Conservation (phyloP, 2,329 filamentous ascomycete genomes). For the Penicillium sp. region DNA sequence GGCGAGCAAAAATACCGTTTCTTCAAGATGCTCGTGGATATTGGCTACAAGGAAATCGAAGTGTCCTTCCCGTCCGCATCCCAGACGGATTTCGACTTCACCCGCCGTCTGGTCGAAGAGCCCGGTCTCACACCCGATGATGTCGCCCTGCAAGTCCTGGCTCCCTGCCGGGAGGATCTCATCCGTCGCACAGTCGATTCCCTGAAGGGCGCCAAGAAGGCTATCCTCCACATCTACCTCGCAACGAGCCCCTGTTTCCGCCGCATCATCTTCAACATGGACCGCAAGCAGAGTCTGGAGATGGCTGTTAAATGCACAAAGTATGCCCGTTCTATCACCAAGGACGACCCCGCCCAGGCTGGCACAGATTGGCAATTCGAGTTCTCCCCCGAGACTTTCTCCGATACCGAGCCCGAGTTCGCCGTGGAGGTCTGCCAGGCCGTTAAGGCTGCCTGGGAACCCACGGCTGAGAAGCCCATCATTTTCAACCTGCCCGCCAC, state of each 20-base stretch:
- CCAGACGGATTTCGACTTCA: conserved; percentile 94
- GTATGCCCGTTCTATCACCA: conserved; percentile 80
- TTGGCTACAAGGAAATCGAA: conserved; percentile 97
- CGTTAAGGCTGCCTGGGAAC: conserved; percentile 88
- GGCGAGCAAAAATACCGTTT: conserved; percentile 90
- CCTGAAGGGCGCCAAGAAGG: conserved; percentile 80
- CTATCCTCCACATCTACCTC: conserved; percentile 88
- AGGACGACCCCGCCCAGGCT: conserved; percentile 54
- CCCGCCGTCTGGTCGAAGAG: conserved; percentile 73
- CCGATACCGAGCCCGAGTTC: conserved; percentile 77
- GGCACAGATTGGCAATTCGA: conserved; percentile 50
- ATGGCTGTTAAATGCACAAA: conserved; percentile 78
- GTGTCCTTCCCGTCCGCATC: conserved; percentile 91
- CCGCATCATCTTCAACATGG: conserved; percentile 78
- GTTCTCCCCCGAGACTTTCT: conserved; percentile 59
- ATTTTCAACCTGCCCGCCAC: conserved; percentile 97
- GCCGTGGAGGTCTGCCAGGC: conserved; percentile 77
- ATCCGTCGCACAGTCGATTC: conserved; percentile 84
- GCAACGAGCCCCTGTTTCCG: conserved; percentile 95
- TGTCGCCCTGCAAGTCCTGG: conserved; percentile 83
- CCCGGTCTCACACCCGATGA: conserved; percentile 76
- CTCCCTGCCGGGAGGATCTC: conserved; percentile 82
- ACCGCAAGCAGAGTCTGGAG: conserved; percentile 69
- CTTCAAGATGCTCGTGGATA: conserved; percentile 84
- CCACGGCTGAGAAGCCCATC: conserved; percentile 66